Evolutionary conservation across 106 monocot species (phyloP), one percentile per base, ranked within the genome.

Genomic region (Allium cepa): DNA sequence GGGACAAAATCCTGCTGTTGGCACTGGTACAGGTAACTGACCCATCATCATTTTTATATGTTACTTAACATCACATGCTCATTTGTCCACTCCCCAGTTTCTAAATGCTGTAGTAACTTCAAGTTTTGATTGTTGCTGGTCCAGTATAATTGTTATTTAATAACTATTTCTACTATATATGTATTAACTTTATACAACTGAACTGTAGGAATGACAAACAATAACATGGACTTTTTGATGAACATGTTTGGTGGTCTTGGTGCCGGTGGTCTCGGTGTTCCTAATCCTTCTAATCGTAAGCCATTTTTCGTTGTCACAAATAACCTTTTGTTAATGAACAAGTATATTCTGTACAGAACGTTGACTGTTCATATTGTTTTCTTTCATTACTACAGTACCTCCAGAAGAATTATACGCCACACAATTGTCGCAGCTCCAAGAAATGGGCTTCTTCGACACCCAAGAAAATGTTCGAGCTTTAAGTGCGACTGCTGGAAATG

Each of bases 381-480:
- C 2, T 9, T 56, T 56, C 7, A 13, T 16, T 3, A 13, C 71
- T 77, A 67, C 82, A 94, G 94, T 87, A 65, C 90, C 90, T 4
- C 87, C 90, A 22, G 94, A 94, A 79, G 82, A 90, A 51, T 82
- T 82, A 1, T 94, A 87, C 55, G 94, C 94, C 47, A 88, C 83
- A 10, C 94, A 94, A 62, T 77, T 94, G 3, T 69, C 94, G 64
- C 94, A 94, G 73, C 87, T 94, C 68, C 94, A 85, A 36, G 36
- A 36, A 36, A 36, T 36, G 36, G 36, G 36, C 36, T 36, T 36
- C 36, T 36, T 36, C 5, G 36, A 36, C 36, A 36, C 36, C 5
- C 36, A 36, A 36, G 36, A 36, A 36, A 36, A 36, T 36, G 3
- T 60, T 86, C 84, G 87, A n/a, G 94, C 94, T 3, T 66, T 94